Conservation (phyloP, 495 filamentous ascomycete species). For the Friedmanniomyces simplex region DNA sequence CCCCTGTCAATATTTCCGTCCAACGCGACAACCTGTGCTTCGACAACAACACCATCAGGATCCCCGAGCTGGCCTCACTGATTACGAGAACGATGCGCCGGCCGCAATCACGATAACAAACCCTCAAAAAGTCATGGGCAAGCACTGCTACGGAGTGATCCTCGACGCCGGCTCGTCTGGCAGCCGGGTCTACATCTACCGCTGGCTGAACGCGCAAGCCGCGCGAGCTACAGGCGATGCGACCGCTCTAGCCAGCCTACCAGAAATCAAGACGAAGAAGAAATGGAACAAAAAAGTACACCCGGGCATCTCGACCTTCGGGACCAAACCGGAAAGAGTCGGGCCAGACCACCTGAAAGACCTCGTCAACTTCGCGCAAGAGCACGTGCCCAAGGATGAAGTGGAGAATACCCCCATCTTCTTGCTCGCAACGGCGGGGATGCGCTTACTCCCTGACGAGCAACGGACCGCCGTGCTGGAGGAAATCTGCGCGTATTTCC, state of each 20-base stretch:
- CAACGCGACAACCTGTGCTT: background rate
- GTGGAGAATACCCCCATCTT: slow-evolving; percentile 83
- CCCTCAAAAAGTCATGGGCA: slow-evolving; percentile 9
- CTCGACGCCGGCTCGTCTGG: slow-evolving; percentile 67
- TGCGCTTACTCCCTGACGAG: slow-evolving; percentile 71
- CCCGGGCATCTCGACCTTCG: slow-evolving; percentile 87
- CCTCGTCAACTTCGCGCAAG: slow-evolving; percentile 72
- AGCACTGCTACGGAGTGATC: slow-evolving; percentile 50
- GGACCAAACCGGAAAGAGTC: slow-evolving; percentile 60
- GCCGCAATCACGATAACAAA: background rate
- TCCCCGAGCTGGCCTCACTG: background rate
- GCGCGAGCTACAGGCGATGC: slow-evolving; percentile 51
- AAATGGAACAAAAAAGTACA: slow-evolving; percentile 89
- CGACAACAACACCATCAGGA: background rate
- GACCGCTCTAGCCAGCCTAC: slow-evolving; percentile 57
- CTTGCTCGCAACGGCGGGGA: slow-evolving; percentile 90
- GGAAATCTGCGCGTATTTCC: slow-evolving; percentile 76
- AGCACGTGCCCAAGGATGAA: slow-evolving; percentile 68
- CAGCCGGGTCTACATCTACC: slow-evolving; percentile 86
- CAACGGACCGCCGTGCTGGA: slow-evolving; percentile 61
- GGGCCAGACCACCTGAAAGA: slow-evolving; percentile 70
- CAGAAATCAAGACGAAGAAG: slow-evolving; percentile 69
- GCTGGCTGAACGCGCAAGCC: slow-evolving; percentile 67
- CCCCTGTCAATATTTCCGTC: background rate
- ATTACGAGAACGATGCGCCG: background rate